These are phyloP conservation scores for Solanum sejunctum DNA, from an alignment of 257 asterid species.

Conservation along the genomic window DNA sequence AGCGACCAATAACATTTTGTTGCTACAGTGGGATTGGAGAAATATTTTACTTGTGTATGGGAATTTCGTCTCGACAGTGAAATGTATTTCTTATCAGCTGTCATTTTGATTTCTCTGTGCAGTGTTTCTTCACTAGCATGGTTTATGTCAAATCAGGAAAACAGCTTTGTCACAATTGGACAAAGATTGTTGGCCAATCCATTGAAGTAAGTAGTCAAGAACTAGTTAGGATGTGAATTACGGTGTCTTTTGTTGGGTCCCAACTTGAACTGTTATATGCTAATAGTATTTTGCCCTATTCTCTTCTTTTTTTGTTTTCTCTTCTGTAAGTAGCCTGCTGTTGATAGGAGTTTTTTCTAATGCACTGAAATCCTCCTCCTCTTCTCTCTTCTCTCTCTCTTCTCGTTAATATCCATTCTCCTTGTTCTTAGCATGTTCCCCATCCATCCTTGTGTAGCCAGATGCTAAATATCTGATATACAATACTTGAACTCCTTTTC, in stretches of 20 bases:
- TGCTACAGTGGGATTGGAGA: background rate
- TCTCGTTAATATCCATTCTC: background rate
- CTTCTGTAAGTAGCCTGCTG: background rate
- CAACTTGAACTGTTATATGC: background rate
- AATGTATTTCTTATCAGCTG: background rate
- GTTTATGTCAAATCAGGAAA: conserved; percentile 95
- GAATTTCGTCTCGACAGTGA: background rate
- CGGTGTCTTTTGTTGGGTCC: conserved; percentile 1
- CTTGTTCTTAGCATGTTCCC: background rate
- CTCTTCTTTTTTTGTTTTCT: background rate
- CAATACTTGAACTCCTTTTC: background rate
- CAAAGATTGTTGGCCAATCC: conserved; percentile 95
- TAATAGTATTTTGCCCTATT: background rate
- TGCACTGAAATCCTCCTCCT: background rate
- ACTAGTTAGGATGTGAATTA: conserved; percentile 1
- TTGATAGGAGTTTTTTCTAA: background rate
- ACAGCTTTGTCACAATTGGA: conserved; percentile 91
- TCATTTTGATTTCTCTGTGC: conserved; percentile 7
- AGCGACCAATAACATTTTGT: background rate
- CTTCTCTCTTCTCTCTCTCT: background rate
- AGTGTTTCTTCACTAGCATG: conserved; percentile 99
- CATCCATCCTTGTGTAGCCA: background rate
- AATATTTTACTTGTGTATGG: background rate
- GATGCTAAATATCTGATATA: background rate
- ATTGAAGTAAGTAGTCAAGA: conserved; percentile 55